phyloP scores from a whole-genome alignment of 805 yeast species.

The Clavispora fructus region DNA sequence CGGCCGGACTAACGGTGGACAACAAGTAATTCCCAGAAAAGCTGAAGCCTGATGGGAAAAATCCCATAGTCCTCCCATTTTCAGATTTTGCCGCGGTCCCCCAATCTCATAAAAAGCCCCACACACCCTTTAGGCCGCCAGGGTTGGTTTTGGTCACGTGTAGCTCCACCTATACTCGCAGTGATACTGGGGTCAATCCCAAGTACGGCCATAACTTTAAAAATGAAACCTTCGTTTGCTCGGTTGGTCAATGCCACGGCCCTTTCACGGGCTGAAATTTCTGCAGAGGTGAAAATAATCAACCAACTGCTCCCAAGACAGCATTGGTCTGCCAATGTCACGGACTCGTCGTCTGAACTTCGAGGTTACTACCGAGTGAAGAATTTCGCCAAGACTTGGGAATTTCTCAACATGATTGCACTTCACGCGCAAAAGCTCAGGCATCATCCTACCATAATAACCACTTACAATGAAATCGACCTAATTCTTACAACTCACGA shows the following conservation, averaged over 20 bases:
- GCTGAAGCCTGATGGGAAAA: too few relatives aligned
- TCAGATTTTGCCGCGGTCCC: too few relatives aligned
- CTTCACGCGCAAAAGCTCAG: conserved; percentile 51
- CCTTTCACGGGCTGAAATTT: background rate
- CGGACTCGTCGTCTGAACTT: conserved; percentile 13
- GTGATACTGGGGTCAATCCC: too few relatives aligned
- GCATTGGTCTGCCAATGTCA: conserved; percentile 4
- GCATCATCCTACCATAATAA: conserved; percentile 69
- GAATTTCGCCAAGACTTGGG: conserved; percentile 61
- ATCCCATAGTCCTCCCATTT: too few relatives aligned
- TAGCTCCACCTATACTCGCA: too few relatives aligned
- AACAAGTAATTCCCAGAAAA: too few relatives aligned
- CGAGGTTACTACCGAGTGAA: conserved; percentile 38
- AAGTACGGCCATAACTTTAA: too few relatives aligned
- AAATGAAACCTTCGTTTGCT: background rate
- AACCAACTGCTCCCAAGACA: conserved; percentile 45
- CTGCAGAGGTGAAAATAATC: conserved; percentile 29
- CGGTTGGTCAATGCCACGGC: background rate
- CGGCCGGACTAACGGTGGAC: too few relatives aligned
- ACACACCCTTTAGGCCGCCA: too few relatives aligned
- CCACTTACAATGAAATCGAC: conserved; percentile 55
- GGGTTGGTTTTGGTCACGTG: too few relatives aligned
- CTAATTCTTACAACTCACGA: conserved; percentile 65
- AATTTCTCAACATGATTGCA: conserved; percentile 55
- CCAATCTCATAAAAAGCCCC: too few relatives aligned